Conservation (phyloP, 441 rosid genomes). For the Rhodomyrtus psidioides region DNA sequence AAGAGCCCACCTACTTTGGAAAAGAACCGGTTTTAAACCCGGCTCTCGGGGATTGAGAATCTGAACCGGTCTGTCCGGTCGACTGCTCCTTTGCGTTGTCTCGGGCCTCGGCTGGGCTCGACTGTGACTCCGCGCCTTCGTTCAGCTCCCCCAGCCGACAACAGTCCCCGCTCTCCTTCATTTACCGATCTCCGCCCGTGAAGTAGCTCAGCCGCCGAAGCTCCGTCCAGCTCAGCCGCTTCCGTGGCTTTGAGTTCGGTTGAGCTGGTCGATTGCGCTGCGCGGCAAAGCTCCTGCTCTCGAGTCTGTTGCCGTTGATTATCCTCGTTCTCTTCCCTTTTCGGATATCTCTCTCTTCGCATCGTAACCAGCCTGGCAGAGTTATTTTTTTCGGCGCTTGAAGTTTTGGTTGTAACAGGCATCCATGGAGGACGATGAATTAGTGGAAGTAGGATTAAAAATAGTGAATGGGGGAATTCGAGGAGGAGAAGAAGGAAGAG, state of each 20-base stretch:
- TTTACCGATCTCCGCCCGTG: neutral
- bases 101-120: too few relatives aligned
- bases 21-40: too few relatives aligned
- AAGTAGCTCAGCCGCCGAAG: neutral
- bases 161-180: neutral
- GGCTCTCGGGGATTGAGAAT: too few relatives aligned
- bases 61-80: too few relatives aligned
- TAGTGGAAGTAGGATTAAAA: neutral
- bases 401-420: neutral
- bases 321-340: neutral
- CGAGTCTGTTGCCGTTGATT: neutral
- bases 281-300: neutral
- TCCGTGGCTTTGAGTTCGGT: neutral
- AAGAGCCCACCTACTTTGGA: too few relatives aligned
- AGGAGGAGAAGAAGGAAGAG: too few relatives aligned
- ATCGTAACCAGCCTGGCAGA: neutral
- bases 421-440: slow-evolving; percentile 10
- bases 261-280: neutral
- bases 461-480: neutral
- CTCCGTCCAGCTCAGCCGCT: too few relatives aligned
- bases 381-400: neutral
- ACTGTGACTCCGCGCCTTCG: neutral
- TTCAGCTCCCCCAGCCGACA: neutral
- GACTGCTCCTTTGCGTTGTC: neutral
- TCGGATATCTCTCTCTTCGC: too few relatives aligned